phyloP scores from a whole-genome alignment of 345 rosid species.

The Lenwebbia sp. region DNA sequence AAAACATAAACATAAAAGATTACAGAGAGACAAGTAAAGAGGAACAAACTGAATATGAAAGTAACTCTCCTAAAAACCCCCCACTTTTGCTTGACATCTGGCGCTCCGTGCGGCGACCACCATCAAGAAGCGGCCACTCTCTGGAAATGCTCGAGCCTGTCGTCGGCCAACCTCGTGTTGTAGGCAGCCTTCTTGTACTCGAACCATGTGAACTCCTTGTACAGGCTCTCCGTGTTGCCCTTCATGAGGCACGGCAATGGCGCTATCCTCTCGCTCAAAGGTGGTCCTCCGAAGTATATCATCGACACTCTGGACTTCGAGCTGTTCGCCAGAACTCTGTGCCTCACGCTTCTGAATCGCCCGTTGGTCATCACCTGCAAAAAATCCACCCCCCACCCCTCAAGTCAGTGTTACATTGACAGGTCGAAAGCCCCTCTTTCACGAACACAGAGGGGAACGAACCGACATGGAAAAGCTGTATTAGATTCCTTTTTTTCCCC shows the following conservation, averaged over 20 bases:
- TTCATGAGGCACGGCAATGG: constrained; percentile 47
- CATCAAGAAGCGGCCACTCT: constrained; percentile 25
- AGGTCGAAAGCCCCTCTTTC: neutral
- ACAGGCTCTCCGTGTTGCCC: constrained; percentile 46
- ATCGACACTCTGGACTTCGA: constrained; percentile 58
- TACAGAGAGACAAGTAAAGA: neutral
- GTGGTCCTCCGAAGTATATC: constrained; percentile 89
- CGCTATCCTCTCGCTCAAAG: constrained; percentile 43
- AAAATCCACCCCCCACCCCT: neutral
- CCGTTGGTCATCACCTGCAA: constrained; percentile 86
- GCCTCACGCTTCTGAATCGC: constrained; percentile 75
- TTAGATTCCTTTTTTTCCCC: neutral
- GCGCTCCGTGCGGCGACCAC: neutral
- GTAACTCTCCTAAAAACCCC: neutral
- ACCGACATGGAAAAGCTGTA: neutral
- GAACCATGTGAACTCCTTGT: constrained; percentile 84
- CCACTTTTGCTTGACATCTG: neutral
- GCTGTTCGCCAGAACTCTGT: constrained; percentile 61
- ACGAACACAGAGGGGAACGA: neutral
- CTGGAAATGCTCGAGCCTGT: constrained; percentile 48
- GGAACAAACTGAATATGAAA: neutral
- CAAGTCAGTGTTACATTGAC: neutral
- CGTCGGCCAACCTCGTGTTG: constrained; percentile 50
- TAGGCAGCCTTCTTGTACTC: constrained; percentile 65
- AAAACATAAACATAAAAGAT: neutral